Conservation (phyloP, 345 rosid species). For the Brassica cretica region DNA sequence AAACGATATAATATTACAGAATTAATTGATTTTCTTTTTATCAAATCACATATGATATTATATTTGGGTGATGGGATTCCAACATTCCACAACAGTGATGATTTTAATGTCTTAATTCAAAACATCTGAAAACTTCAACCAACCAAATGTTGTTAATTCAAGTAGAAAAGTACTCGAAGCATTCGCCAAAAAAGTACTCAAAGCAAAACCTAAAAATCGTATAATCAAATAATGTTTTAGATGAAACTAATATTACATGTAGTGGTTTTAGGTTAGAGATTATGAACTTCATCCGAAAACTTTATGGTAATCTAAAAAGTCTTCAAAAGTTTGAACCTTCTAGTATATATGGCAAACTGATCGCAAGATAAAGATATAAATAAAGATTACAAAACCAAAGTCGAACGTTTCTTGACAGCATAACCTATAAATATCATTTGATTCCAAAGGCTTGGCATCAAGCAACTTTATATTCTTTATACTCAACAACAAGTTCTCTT, state of each 20-base stretch:
- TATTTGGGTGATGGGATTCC: too few relatives aligned
- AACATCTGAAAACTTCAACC: background rate
- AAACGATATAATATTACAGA: background rate
- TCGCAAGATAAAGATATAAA: background rate
- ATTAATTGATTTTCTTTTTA: too few relatives aligned
- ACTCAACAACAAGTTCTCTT: constrained; percentile 11
- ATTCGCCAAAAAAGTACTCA: background rate
- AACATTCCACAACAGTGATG: background rate
- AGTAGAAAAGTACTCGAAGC: background rate
- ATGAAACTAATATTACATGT: too few relatives aligned
- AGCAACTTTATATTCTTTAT: constrained; percentile 29
- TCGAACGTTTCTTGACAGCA: constrained; percentile 12
- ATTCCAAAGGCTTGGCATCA: constrained; percentile 27
- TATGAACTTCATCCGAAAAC: background rate
- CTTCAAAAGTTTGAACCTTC: background rate
- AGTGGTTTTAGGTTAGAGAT: background rate
- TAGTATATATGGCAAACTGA: background rate
- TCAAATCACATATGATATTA: too few relatives aligned
- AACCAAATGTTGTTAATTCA: background rate
- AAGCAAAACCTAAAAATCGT: background rate
- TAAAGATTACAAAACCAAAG: background rate
- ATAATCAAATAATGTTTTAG: background rate
- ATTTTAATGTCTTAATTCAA: background rate
- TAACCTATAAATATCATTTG: constrained; percentile 17
- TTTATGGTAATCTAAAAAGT: background rate